Evolutionary conservation across 1,284 basidiomycete species (phyloP), one percentile per base, ranked within the genome.

Genomic region (Rhodotorula mucilaginosa): DNA sequence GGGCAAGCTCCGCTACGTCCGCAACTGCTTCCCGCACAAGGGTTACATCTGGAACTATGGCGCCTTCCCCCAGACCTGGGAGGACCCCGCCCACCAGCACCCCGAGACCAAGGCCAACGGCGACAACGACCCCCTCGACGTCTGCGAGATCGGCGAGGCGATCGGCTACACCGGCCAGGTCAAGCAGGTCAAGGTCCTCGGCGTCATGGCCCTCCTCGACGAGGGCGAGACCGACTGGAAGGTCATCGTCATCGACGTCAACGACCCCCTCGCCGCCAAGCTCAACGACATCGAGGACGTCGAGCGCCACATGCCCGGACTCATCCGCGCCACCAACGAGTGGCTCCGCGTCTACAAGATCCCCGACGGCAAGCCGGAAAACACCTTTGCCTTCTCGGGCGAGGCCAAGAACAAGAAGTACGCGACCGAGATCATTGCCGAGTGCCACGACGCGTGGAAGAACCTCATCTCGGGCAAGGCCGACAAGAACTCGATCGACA

Each of bases 11-110:
- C 91, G 97, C 79, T 99, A 87, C 83, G 97, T 99, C 76, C 91
- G 97, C 83, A 99, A 99, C 88, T 99, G 95, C 84, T 99, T 99
- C 91, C 97, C 94, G 78, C 96, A 98, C 86, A 94, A 98, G 83
- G 95, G 72, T 34, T 67, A 70, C 76, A 93, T 97, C 85, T 95
- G 93, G 93, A 97, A 97, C 87, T 97, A 96, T 82, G 93, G 93
- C 74, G 92, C 93, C 76, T 97, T 97, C 88, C 93, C 94, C 74
- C 92, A 99, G 91, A 99, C 97, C 64, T 99, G 96, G 96, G 97
- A 99, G 82, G 97, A 99, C 84, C 97, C 97, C 61, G 83, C 85
- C 78, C 84, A 86, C 78, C 86, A 86, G 68, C 96, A 99, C 83
- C 87, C 94, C 69, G 97, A 99, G 86, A 99, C 97, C 81, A 98